Evolutionary conservation across 1,284 basidiomycete genomes (phyloP), one percentile per base, ranked within the genome.

Genomic region (Hortiboletus rubellus): DNA sequence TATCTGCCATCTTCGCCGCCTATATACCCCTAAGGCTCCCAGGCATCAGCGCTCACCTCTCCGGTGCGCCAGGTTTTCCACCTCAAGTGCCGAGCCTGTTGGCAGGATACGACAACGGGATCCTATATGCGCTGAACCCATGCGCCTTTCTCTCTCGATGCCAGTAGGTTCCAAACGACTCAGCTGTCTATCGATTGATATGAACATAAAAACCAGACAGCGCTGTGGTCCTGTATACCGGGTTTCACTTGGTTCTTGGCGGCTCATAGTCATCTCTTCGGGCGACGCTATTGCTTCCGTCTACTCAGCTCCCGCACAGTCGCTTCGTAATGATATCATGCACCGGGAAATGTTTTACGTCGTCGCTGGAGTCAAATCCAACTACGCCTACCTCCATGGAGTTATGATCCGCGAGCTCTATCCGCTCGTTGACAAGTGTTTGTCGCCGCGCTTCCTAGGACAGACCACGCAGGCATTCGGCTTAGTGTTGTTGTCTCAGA

Each of bases 71-170:
- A n/a, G 12, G 18, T 3, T 50, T 37, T 11, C 52, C 50, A 0
- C 54, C 55, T 31, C 24, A 37, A 11, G 60, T 67, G 0, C 58
- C 48, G 0, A 67, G 52, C 52, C 18, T 60, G 0, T 43, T 68
- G 1, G 59, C 33, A 0, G 63, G 63, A 5, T 54, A 66, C 10
- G 58, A 57, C 43, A 66, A 60, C 5, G 66, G 59, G 5, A 5
- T 71, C 8, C n/a, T 55, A 5, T 66, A 60, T 46, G 57, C 37
- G 0, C 31, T 64, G 9, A 62, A 59, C 37, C 67, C 67, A 6
- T 33, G 57, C 5, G 52, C 27, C 0, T 68, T 68, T 48, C 58
- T 71, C 12, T 44, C 48, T 2, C 22, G 33, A 46, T 71, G 66
- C 62, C 62, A 59, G 67, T 70, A 57, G 0, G 67, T 70, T 1